phyloP scores from a whole-genome alignment of 768 basidiomycete genomes.

The Suillus sp. region DNA sequence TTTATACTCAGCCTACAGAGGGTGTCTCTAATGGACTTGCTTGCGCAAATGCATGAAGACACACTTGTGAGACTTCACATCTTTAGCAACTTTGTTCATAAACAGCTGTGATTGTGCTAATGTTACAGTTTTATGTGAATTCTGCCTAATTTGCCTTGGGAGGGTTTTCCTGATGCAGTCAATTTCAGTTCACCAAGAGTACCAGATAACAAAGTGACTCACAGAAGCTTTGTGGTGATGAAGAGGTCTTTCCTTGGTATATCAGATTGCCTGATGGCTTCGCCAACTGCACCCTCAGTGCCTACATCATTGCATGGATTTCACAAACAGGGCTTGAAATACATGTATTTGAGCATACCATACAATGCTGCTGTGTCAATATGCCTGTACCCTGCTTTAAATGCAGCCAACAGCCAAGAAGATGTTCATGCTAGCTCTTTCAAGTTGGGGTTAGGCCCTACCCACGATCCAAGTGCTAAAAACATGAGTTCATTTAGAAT shows the following conservation, averaged over 20 bases:
- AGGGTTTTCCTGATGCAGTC: no score
- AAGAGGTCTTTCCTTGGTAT: constrained; percentile 50
- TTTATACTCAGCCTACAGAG: no score
- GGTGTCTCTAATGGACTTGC: no score
- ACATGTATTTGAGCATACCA: constrained; percentile 18
- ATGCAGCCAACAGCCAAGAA: constrained; percentile 6
- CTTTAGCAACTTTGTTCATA: no score
- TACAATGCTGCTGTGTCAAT: constrained; percentile 44
- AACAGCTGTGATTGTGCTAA: no score
- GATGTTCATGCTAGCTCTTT: constrained; percentile 8
- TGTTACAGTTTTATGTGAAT: no score
- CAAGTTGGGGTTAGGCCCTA: background rate
- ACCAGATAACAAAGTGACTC: constrained; percentile 12
- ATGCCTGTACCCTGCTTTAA: constrained; percentile 44
- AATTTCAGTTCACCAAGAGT: background rate
- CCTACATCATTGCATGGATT: constrained; percentile 18
- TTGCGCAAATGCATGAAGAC: no score
- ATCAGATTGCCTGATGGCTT: constrained; percentile 48
- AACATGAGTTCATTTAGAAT: constrained; percentile 1
- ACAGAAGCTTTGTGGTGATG: constrained; percentile 52
- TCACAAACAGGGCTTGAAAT: background rate
- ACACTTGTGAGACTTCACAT: no score
- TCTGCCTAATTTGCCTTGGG: no score
- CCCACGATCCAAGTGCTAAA: constrained; percentile 10
- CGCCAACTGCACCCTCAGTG: constrained; percentile 46